Percentiles rank a stretch among this genome's conserved stretches.
phyloP scores from a whole-genome alignment of 2,329 filamentous ascomycete genomes.

The Fusarium tuaranense region DNA sequence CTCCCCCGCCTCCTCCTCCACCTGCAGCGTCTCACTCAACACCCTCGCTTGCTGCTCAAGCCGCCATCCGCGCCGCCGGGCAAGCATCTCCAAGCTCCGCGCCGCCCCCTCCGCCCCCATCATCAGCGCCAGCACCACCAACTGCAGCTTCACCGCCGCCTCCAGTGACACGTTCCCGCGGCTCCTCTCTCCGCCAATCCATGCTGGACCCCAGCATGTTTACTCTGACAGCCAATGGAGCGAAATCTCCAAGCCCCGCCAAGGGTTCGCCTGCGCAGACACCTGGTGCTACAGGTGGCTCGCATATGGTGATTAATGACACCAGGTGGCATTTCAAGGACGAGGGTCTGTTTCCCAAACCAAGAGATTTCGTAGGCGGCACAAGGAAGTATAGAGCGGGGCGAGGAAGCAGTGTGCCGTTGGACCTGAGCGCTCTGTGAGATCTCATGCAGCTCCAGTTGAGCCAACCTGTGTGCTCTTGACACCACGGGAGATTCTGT shows the following conservation, averaged over 20 bases:
- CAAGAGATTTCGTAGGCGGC: slow-evolving; percentile 81
- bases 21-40: slow-evolving; percentile 39
- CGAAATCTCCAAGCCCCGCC: slow-evolving; percentile 61
- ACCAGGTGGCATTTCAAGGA: slow-evolving; percentile 87
- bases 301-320: slow-evolving; percentile 76
- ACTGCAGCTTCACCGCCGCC: slow-evolving; percentile 55
- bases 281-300: slow-evolving; percentile 41
- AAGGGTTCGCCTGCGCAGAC: slow-evolving; percentile 50
- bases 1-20: slow-evolving; percentile 47
- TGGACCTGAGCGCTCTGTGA: slow-evolving; percentile 77
- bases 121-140: slow-evolving; percentile 46
- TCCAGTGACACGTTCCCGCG: slow-evolving; percentile 53
- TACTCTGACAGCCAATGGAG: slow-evolving; percentile 76
- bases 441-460: slow-evolving; percentile 18
- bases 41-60: slow-evolving; percentile 57
- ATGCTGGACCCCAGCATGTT: slow-evolving; percentile 83
- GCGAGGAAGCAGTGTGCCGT: slow-evolving; percentile 90
- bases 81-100: slow-evolving; percentile 53
- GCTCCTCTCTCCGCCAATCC: slow-evolving; percentile 65
- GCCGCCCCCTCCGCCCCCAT: slow-evolving; percentile 51
- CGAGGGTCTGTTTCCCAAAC: slow-evolving; percentile 85
- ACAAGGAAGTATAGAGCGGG: slow-evolving; percentile 88
- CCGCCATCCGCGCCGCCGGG: slow-evolving; percentile 57
- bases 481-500: slow-evolving; percentile 9
- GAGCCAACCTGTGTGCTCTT: slow-evolving; percentile 11